Evolutionary conservation across 306 rosid genomes (phyloP), one percentile per base, ranked within the genome.

Genomic region (Fagus crenata): DNA sequence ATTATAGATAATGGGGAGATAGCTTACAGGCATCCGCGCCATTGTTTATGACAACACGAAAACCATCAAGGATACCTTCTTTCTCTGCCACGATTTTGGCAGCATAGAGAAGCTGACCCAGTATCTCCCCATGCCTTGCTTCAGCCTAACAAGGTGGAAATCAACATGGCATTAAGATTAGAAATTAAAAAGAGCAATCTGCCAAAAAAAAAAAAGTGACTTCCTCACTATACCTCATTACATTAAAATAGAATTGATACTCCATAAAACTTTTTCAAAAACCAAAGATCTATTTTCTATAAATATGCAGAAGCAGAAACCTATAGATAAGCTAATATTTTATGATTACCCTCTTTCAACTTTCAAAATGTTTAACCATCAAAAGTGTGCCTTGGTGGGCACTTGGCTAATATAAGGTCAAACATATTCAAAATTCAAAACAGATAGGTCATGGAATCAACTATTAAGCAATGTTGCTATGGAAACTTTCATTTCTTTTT

Each of bases 31-130:
- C 97, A 61, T 53, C 72, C 2, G 96, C 81, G 82, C 97, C 97
- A 67, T 65, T 90, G 85, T 90, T 93, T 85, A 93, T 84, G 83
- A 90, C 97, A 1, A 93, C 93, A 2, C 97, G 94, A 80, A 93
- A 93, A 56, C 97, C 96, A 12, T 93, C 88, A n/a, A 85, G 70
- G 39, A 93, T 89, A 15, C 96, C 93, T 81, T 90, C 97, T 84
- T 82, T 90, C 82, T 89, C 90, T 1, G 96, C 96, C 60, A 90
- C 97, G 71, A 84, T 74, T 89, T 89, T 93, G 7, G 96, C 96
- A 60, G 93, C 94, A 69, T 86, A 79, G 32, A 93, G 93, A 76
- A 93, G 97, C 53, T 84, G 85, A 56, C 97, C 97, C 35, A 93
- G 80, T 86, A 93, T 86, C 75, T 89, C 94, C 53, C 72, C 87